Evolutionary conservation across 768 basidiomycete species (phyloP).

Genomic region (Serendipita sp.): DNA sequence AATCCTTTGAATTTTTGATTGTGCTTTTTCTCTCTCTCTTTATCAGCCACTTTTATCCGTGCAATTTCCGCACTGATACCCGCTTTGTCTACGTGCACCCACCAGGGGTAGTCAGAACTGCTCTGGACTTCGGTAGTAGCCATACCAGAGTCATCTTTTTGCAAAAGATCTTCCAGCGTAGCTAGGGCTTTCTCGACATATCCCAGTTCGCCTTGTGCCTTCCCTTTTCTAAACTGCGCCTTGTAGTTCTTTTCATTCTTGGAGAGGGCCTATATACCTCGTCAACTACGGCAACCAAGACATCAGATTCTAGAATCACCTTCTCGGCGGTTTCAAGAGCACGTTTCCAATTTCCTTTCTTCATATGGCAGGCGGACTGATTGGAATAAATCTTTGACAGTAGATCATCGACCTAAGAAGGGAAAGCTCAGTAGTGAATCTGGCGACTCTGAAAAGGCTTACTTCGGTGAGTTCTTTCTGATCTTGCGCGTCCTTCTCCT

Average conservation of each 20-base stretch:
- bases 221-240: slow-evolving; percentile 66
- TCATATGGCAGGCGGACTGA: slow-evolving; percentile 71
- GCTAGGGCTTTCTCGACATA: slow-evolving; percentile 58
- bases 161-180: slow-evolving; percentile 46
- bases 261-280: slow-evolving; percentile 38
- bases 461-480: slow-evolving; percentile 55
- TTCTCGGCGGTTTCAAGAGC: slow-evolving; percentile 70
- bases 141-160: slow-evolving; percentile 44
- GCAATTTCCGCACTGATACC: slow-evolving; percentile 48
- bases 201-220: slow-evolving; percentile 60
- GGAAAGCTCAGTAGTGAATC: background rate
- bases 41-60: slow-evolving; percentile 43
- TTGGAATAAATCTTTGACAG: slow-evolving; percentile 74
- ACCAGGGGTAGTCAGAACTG: background rate
- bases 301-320: slow-evolving; percentile 20
- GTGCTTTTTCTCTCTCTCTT: slow-evolving; percentile 45
- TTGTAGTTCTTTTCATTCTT: slow-evolving; percentile 67
- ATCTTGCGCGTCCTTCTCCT: slow-evolving; percentile 13
- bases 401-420: slow-evolving; percentile 46
- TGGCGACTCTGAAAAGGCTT: slow-evolving; percentile 7
- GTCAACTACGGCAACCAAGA: background rate
- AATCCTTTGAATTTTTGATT: slow-evolving; percentile 59
- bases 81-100: slow-evolving; percentile 29
- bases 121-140: background rate
- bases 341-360: slow-evolving; percentile 63